A percentile compares a stretch with the other conserved stretches of the same genome.
phyloP scores from a whole-genome alignment of 108 stramenopile species.

The Skeletonema marinoi region DNA sequence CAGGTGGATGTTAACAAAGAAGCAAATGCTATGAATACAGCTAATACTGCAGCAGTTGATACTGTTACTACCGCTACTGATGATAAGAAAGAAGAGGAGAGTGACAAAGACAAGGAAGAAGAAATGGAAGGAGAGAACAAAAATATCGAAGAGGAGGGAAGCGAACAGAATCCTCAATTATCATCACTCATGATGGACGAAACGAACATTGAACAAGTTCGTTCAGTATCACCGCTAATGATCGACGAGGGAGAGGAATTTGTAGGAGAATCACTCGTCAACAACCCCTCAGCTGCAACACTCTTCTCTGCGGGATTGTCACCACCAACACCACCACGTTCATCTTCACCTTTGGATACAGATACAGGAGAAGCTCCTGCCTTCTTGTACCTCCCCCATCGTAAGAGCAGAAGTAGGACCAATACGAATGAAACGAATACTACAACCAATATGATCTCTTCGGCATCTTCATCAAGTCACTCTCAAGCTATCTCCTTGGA shows the following conservation, averaged over 20 bases:
- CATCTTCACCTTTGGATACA: background rate
- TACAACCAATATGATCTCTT: background rate
- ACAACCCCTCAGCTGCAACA: too few relatives aligned
- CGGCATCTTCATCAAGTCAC: background rate
- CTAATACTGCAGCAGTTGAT: background rate
- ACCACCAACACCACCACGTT: background rate
- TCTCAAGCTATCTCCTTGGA: background rate
- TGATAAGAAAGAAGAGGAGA: background rate
- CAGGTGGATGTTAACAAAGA: background rate
- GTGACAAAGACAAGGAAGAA: background rate
- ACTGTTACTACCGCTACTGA: background rate
- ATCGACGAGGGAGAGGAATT: background rate
- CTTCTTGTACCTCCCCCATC: conserved; percentile 6
- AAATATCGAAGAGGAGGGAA: background rate
- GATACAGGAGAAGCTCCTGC: background rate
- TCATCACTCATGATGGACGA: conserved; percentile 7
- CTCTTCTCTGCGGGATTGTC: too few relatives aligned
- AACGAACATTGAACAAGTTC: background rate
- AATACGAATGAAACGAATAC: conserved; percentile 5
- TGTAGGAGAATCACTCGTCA: background rate
- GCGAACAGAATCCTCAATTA: background rate
- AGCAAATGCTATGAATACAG: background rate
- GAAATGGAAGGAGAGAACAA: background rate
- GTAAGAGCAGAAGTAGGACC: background rate
- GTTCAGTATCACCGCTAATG: background rate